A percentile compares a stretch with the other conserved stretches of the same genome.
Evolutionary conservation across 2,329 filamentous ascomycete genomes (phyloP).

Genomic region (Fusarium clavum): DNA sequence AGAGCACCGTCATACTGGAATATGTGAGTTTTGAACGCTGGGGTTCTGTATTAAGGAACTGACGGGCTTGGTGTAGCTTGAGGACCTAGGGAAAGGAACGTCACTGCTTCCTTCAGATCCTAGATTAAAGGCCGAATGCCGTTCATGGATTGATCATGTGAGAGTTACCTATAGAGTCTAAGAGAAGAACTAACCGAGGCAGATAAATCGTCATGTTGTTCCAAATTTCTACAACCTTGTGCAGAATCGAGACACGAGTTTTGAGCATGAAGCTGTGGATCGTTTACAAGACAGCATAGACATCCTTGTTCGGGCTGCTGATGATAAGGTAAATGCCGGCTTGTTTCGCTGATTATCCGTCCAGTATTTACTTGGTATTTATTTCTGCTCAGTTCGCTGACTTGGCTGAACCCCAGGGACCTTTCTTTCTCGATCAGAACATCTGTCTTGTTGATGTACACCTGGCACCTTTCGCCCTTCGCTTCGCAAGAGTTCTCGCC

Average conservation of each 20-base stretch:
- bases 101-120: constrained; percentile 73
- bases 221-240: constrained; percentile 81
- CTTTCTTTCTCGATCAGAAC: constrained; percentile 71
- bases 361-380: background rate
- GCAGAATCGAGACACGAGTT: constrained; percentile 69
- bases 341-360: background rate
- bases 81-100: constrained; percentile 73
- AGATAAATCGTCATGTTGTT: constrained; percentile 82
- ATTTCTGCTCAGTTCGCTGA: background rate
- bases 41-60: background rate
- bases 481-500: constrained; percentile 73
- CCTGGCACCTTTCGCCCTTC: constrained; percentile 79
- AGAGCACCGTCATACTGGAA: constrained; percentile 86
- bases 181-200: background rate
- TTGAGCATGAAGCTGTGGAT: constrained; percentile 68
- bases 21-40: constrained; percentile 66
- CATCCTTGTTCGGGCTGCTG: constrained; percentile 60
- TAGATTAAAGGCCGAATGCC: constrained; percentile 76
- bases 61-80: constrained; percentile 61
- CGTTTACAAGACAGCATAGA: constrained; percentile 75
- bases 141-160: constrained; percentile 85
- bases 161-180: background rate
- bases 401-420: constrained; percentile 58
- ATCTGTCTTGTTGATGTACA: constrained; percentile 78
- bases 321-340: constrained; percentile 52